Base-by-base conservation (phyloP, 1,284 basidiomycete species). In the Cystobasidiaceae sp. region DNA sequence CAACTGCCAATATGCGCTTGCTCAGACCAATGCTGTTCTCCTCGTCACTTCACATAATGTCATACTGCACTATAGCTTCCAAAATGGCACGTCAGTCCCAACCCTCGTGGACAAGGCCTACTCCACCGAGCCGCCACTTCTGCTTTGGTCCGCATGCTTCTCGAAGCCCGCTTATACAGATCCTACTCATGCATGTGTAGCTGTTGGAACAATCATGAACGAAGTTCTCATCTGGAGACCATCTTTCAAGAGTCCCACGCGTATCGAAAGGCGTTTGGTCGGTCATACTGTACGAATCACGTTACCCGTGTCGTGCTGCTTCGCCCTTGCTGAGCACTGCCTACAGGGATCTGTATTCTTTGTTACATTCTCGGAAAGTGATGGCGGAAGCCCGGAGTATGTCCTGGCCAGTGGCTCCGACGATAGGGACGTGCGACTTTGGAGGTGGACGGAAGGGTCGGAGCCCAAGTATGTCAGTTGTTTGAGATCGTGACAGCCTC, bases 181-280 rank as follows among this genome's bases (percentile, higher is more conserved):
- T 0, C 30, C 33, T 9, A 13, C 23, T 21, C 34, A 51, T 27
- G 58, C 61, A 17, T 54, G 46, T 21, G 17, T 67, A 17, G 65
- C 65, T 15, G 65, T 61, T 21, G 65, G 65, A n/a, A 67, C 65
- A 5, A 60, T 67, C 27, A 67, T 67, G 56, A 41, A 67, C 28
- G 56, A 67, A 28, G 48, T 67, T 33, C 32, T 67, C 21, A 32
- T 67, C 37, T 67, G 65, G 65, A 33, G 32, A n/a, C 65, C 50
- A n/a, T n/a, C n/a, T 30, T 39, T 37, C 51, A 32, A 28, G 19
- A n/a, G n/a, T 8, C 21, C 52, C 17, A 37, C n/a, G 15, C 25
- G 50, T 11, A 30, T 64, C 17, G 61, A 64, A 39, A 55, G 44
- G 32, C 51, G 61, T 15, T 34, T 64, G 19, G 33, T 51, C 15